These are phyloP conservation scores for Cudoniella acicularis DNA, from an alignment of 495 filamentous ascomycete genomes.

Conservation along the genomic window DNA sequence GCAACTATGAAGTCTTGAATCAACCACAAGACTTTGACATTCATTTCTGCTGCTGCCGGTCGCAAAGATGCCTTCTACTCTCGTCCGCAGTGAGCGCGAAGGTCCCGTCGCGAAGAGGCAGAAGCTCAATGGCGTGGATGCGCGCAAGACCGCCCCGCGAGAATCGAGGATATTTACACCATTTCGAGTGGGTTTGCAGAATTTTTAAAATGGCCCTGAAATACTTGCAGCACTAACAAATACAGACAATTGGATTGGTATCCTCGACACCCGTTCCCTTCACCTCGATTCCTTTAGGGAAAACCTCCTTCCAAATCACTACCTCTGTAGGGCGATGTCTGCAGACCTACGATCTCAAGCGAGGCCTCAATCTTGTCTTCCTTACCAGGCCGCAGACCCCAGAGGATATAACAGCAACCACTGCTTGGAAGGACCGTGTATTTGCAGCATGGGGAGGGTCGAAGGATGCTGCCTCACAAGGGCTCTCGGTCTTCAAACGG, in stretches of 20 bases:
- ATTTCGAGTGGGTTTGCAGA: conserved; percentile 65
- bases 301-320: conserved; percentile 94
- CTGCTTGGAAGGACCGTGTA: conserved; percentile 81
- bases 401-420: conserved; percentile 76
- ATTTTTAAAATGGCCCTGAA: background rate
- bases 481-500: conserved; percentile 91
- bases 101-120: conserved; percentile 63
- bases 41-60: conserved; percentile 3
- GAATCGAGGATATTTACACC: conserved; percentile 84
- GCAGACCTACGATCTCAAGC: conserved; percentile 90
- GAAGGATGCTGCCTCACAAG: conserved; percentile 45
- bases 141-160: conserved; percentile 28
- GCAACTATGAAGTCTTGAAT: background rate
- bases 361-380: conserved; percentile 86
- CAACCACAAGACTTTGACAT: background rate
- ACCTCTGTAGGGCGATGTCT: conserved; percentile 86
- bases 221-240: background rate
- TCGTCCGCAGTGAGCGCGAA: conserved; percentile 43
- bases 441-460: conserved; percentile 79
- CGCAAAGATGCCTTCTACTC: conserved; percentile 39
- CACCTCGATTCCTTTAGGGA: conserved; percentile 80
- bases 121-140: conserved; percentile 44
- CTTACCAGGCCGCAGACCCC: conserved; percentile 87
- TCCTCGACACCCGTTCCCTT: conserved; percentile 89
- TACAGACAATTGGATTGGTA: conserved; percentile 84